These are phyloP conservation scores for Apiospora kogelbergensis DNA, from an alignment of 2,329 filamentous ascomycete genomes.

Conservation along the genomic window DNA sequence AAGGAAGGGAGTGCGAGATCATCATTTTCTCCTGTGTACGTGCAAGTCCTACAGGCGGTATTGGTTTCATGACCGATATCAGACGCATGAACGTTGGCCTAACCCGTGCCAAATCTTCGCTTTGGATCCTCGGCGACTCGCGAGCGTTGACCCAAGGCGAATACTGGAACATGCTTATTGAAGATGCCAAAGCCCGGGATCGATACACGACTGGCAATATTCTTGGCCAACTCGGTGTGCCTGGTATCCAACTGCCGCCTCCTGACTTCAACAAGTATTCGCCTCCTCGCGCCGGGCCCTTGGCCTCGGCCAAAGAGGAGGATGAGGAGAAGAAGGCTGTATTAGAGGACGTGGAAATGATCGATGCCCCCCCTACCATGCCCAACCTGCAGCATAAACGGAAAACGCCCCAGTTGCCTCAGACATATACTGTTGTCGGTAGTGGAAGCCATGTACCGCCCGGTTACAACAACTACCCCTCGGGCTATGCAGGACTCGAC, in stretches of 20 bases:
- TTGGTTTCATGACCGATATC: slow-evolving; percentile 98
- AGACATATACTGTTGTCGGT: slow-evolving; percentile 28
- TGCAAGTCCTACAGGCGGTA: slow-evolving; percentile 87
- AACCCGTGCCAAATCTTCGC: slow-evolving; percentile 91
- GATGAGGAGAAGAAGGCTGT: neutral
- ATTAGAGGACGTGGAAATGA: slow-evolving; percentile 29
- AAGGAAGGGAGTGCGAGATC: slow-evolving; percentile 93
- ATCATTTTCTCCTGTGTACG: slow-evolving; percentile 99
- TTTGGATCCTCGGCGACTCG: slow-evolving; percentile 96
- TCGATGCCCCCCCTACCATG: slow-evolving; percentile 21
- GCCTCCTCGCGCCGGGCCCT: neutral
- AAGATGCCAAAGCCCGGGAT: slow-evolving; percentile 73
- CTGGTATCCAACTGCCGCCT: slow-evolving; percentile 36
- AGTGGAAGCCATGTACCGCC: slow-evolving; percentile 21
- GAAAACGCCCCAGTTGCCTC: slow-evolving; percentile 24
- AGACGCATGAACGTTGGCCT: slow-evolving; percentile 99
- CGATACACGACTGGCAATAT: slow-evolving; percentile 72
- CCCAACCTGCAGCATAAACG: slow-evolving; percentile 14
- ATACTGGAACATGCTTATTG: slow-evolving; percentile 86
- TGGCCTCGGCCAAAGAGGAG: neutral
- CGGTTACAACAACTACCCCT: slow-evolving; percentile 10
- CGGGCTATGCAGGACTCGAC: slow-evolving; percentile 23
- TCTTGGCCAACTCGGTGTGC: slow-evolving; percentile 46
- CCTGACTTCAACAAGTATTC: slow-evolving; percentile 18
- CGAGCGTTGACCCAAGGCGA: slow-evolving; percentile 81